Evolutionary conservation across 2,329 filamentous ascomycete species (phyloP).

Genomic region (Corinectria fuckeliana): DNA sequence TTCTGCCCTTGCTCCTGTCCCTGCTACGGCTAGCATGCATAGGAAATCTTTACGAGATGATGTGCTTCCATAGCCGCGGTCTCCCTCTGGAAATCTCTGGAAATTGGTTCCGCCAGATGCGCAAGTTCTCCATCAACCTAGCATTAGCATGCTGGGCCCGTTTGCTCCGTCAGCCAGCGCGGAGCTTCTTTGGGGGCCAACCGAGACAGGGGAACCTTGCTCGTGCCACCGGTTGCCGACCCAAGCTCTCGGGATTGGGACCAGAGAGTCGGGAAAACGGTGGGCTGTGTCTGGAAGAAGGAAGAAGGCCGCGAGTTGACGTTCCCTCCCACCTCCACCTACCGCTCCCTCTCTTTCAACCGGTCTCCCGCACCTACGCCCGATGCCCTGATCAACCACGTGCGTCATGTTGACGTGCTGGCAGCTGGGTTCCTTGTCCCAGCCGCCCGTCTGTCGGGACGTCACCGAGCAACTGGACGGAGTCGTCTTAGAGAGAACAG

Average conservation of each 20-base stretch:
- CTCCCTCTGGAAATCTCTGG: constrained; percentile 10
- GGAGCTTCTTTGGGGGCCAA: constrained; percentile 24
- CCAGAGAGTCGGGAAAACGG: constrained; percentile 41
- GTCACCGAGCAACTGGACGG: neutral
- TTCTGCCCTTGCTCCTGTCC: constrained; percentile 11
- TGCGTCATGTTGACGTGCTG: neutral
- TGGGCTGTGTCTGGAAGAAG: constrained; percentile 29
- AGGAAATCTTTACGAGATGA: constrained; percentile 12
- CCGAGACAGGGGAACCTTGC: constrained; percentile 41
- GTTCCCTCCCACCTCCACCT: neutral
- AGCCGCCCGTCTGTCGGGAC: neutral
- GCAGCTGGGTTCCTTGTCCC: neutral
- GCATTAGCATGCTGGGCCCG: neutral
- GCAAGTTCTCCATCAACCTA: neutral
- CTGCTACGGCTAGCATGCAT: constrained; percentile 13
- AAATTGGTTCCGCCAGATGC: neutral
- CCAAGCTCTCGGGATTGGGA: constrained; percentile 44
- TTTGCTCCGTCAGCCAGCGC: constrained; percentile 10
- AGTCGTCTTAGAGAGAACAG: neutral
- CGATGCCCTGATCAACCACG: neutral
- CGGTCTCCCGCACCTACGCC: neutral
- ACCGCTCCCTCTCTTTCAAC: neutral
- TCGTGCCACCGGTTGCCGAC: constrained; percentile 43
- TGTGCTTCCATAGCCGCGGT: constrained; percentile 19
- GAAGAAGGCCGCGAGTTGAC: neutral